A percentile compares a stretch with the other conserved stretches of the same genome.
phyloP scores from a whole-genome alignment of 2,329 filamentous ascomycete genomes.

The Curvularia eragrostidis region DNA sequence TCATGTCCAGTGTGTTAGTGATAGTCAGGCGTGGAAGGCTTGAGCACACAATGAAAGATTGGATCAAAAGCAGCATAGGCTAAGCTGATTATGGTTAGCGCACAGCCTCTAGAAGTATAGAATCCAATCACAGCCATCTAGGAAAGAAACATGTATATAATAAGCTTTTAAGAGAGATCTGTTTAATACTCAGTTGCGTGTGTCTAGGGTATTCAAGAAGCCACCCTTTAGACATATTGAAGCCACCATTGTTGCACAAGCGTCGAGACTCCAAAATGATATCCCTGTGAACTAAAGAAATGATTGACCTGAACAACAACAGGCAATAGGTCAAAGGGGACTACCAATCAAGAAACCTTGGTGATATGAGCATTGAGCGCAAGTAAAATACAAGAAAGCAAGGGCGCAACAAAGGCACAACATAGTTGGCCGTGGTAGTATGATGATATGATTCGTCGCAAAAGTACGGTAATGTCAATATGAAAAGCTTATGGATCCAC shows the following conservation, averaged over 20 bases:
- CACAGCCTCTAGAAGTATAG: neutral
- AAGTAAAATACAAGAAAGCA: neutral
- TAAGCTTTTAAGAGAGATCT: neutral
- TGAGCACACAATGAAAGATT: neutral
- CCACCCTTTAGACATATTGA: neutral
- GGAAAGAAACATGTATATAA: neutral
- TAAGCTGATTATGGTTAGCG: neutral
- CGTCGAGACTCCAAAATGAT: neutral
- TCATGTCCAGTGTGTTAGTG: neutral
- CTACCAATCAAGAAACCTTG: neutral
- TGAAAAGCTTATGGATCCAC: conserved; percentile 5
- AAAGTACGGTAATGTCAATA: conserved; percentile 14
- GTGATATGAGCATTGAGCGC: neutral
- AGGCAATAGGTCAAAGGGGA: neutral
- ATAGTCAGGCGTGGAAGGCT: neutral
- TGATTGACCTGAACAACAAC: neutral
- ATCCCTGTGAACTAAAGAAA: neutral
- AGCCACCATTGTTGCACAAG: neutral
- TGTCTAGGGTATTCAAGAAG: neutral
- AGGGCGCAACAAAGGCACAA: neutral
- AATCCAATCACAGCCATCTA: neutral
- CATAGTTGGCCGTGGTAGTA: no score
- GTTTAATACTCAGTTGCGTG: neutral
- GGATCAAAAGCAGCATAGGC: neutral
- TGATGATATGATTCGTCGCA: neutral